Conservation (phyloP, 2,329 filamentous ascomycete genomes). For the Rutstroemia sp. region DNA sequence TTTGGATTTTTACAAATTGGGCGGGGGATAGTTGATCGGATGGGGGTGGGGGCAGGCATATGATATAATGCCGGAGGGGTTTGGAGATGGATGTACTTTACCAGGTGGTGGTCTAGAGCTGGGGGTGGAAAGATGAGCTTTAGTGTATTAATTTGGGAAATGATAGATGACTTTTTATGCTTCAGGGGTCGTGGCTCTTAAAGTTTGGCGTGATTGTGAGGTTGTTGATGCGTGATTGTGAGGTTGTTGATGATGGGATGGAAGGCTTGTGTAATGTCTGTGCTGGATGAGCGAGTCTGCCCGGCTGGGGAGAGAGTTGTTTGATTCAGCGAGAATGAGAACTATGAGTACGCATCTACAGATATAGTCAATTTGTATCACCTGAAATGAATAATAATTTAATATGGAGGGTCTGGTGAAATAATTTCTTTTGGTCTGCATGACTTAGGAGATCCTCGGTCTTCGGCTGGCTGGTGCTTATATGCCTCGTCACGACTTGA, state of each 20-base stretch:
- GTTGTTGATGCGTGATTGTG: neutral
- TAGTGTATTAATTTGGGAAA: neutral
- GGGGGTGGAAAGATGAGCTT: neutral
- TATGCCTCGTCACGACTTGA: too few species aligned
- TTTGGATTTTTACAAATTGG: neutral
- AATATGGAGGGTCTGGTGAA: too few species aligned
- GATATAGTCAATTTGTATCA: too few species aligned
- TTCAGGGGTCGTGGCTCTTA: neutral
- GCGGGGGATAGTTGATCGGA: neutral
- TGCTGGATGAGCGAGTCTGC: neutral
- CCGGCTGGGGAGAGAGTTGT: neutral
- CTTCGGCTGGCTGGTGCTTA: too few species aligned
- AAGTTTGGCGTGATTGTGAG: neutral
- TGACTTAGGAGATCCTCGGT: too few species aligned
- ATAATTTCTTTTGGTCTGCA: too few species aligned
- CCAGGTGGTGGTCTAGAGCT: neutral
- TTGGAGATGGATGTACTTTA: slow-evolving; percentile 1
- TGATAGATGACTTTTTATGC: slow-evolving; percentile 4
- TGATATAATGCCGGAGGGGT: too few species aligned
- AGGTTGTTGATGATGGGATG: neutral
- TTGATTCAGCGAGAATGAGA: too few species aligned
- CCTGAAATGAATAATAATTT: too few species aligned
- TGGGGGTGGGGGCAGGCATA: neutral
- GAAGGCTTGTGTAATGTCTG: too few species aligned
- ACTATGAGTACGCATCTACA: too few species aligned